phyloP scores from a whole-genome alignment of 345 rosid species.

The Trapa bicornis region DNA sequence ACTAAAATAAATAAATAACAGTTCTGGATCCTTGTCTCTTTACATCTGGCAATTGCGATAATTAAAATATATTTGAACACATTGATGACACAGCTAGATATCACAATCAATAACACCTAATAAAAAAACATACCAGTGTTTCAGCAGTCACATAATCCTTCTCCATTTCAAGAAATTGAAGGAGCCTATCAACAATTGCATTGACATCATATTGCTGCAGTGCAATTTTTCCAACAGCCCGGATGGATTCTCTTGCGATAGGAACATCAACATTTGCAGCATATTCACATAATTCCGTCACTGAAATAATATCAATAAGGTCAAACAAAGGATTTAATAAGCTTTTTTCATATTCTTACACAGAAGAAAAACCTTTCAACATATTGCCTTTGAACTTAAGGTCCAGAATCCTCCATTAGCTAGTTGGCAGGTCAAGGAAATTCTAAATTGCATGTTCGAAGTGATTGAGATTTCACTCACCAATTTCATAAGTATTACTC shows the following conservation, averaged over 20 bases:
- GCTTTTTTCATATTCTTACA: constrained; percentile 6
- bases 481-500: constrained; percentile 95
- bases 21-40: background rate
- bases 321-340: constrained; percentile 5
- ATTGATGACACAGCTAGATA: background rate
- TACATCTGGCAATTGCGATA: background rate
- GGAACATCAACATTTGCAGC: constrained; percentile 96
- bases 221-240: constrained; percentile 98
- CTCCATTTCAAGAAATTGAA: constrained; percentile 98
- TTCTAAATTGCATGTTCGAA: too few relatives aligned
- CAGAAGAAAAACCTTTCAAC: background rate
- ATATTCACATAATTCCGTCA: constrained; percentile 94
- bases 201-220: constrained; percentile 98
- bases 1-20: background rate
- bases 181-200: constrained; percentile 99
- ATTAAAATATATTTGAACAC: background rate
- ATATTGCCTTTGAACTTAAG: background rate
- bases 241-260: constrained; percentile 93
- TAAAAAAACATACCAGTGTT: constrained; percentile 50
- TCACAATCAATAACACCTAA: background rate
- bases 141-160: constrained; percentile 98
- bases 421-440: background rate
- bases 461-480: constrained; percentile 25
- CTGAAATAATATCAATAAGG: constrained; percentile 33
- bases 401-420: background rate